Evolutionary conservation across 352 stramenopile genomes (phyloP).

Genomic region (Phytophthora fragariae): DNA sequence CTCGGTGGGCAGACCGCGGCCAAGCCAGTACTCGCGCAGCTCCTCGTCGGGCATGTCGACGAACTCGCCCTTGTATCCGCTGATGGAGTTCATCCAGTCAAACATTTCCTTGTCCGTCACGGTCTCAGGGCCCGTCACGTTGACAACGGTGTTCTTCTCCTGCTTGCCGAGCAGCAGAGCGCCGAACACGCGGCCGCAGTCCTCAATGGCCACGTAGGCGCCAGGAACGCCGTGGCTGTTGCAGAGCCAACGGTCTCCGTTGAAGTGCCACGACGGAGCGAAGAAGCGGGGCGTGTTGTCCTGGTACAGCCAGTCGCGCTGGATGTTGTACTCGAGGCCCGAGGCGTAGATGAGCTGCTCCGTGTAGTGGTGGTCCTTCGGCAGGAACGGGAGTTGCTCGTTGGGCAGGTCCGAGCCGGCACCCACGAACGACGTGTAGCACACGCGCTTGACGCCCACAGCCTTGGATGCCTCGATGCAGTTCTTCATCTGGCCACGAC

Average conservation of each 20-base stretch:
- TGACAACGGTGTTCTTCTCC: constrained; percentile 29
- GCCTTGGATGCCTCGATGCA: constrained; percentile 24
- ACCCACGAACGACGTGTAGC: constrained; percentile 26
- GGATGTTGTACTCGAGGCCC: constrained; percentile 36
- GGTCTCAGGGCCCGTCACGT: constrained; percentile 20
- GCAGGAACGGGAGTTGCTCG: constrained; percentile 29
- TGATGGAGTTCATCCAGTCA: constrained; percentile 32
- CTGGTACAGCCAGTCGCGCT: constrained; percentile 32
- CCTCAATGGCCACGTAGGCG: constrained; percentile 18
- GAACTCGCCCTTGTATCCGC: constrained; percentile 29
- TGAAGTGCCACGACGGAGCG: constrained; percentile 35
- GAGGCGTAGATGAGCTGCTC: constrained; percentile 32
- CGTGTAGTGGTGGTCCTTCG: constrained; percentile 27
- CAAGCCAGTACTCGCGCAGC: constrained; percentile 27
- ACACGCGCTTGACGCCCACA: constrained; percentile 27
- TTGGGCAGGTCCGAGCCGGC: constrained; percentile 22
- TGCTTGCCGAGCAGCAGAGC: constrained; percentile 32
- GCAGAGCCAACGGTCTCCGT: constrained; percentile 22
- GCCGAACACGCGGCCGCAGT: constrained; percentile 33
- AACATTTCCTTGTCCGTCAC: constrained; percentile 26
- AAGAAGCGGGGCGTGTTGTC: constrained; percentile 36
- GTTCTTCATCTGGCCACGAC: constrained; percentile 28
- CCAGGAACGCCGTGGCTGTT: constrained; percentile 27
- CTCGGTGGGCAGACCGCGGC: constrained; percentile 31
- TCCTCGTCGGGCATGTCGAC: constrained; percentile 27